Evolutionary conservation across 176 grass and related monocot species (phyloP).

Genomic region (Aegilops bicornis): DNA sequence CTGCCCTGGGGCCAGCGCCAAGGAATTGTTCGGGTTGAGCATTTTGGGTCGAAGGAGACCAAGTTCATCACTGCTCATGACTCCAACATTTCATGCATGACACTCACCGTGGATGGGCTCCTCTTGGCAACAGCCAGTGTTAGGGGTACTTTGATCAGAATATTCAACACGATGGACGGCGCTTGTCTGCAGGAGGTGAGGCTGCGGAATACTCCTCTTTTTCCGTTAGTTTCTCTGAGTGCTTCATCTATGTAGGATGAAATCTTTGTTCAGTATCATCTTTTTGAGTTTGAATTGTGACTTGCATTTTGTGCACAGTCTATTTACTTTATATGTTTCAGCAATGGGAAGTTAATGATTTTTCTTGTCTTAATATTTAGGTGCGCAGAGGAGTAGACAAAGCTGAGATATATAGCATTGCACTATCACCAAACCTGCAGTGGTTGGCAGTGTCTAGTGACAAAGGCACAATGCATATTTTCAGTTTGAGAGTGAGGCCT

Average conservation of each 20-base stretch:
- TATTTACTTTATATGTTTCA: conserved; percentile 18
- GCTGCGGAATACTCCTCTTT: neutral
- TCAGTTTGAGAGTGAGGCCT: conserved; percentile 46
- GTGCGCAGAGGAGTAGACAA: conserved; percentile 68
- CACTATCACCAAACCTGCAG: conserved; percentile 54
- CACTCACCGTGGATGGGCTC: conserved; percentile 56
- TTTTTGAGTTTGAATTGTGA: neutral
- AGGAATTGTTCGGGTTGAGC: conserved; percentile 57
- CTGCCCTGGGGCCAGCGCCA: conserved; percentile 29
- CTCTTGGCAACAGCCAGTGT: conserved; percentile 72
- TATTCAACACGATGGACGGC: conserved; percentile 70
- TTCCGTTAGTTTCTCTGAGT: neutral
- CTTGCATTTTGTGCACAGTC: neutral
- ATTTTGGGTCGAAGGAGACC: conserved; percentile 32
- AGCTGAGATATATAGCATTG: conserved; percentile 78
- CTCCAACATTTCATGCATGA: conserved; percentile 56
- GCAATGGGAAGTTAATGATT: neutral
- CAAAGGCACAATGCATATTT: conserved; percentile 82
- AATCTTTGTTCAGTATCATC: neutral
- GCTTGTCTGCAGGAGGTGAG: conserved; percentile 75
- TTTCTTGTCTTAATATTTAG: conserved; percentile 26
- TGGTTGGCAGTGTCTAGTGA: conserved; percentile 80
- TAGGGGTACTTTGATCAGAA: conserved; percentile 80
- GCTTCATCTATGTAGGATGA: neutral
- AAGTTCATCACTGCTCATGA: conserved; percentile 60